A percentile compares a stretch with the other conserved stretches of the same genome.
Evolutionary conservation across 768 basidiomycete species (phyloP).

Genomic region (Amanita pallidorosea): DNA sequence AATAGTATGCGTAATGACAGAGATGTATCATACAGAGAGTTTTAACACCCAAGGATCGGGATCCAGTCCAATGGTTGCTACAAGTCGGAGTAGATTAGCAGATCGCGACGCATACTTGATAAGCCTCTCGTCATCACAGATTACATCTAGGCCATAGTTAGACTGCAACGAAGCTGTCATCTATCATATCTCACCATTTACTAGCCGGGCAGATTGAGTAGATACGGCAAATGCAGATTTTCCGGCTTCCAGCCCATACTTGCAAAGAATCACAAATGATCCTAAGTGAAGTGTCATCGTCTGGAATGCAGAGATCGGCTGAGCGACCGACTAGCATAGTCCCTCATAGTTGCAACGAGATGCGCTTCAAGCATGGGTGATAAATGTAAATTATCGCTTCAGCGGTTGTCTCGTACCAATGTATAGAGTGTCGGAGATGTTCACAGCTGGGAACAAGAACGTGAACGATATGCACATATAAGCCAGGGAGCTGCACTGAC

Average conservation of each 20-base stretch:
- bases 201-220: background rate
- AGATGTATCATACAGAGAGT: background rate
- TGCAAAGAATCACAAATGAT: conserved; percentile 4
- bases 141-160: background rate
- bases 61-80: background rate
- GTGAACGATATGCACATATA: background rate
- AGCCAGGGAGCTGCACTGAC: background rate
- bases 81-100: background rate
- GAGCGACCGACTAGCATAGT: conserved; percentile 1
- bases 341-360: conserved; percentile 4
- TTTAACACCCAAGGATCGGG: background rate
- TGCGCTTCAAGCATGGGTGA: background rate
- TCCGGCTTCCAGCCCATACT: conserved; percentile 1
- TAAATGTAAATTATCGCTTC: background rate
- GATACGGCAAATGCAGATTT: background rate
- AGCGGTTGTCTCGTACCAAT: background rate
- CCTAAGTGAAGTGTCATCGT: background rate
- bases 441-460: background rate
- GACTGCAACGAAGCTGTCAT: no score
- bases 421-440: background rate
- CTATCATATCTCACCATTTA: background rate
- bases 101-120: conserved; percentile 1
- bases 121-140: background rate
- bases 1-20: background rate
- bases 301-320: no score